Base-by-base conservation (phyloP, 148 eudicot genomes). In the Diospyros lotus region DNA sequence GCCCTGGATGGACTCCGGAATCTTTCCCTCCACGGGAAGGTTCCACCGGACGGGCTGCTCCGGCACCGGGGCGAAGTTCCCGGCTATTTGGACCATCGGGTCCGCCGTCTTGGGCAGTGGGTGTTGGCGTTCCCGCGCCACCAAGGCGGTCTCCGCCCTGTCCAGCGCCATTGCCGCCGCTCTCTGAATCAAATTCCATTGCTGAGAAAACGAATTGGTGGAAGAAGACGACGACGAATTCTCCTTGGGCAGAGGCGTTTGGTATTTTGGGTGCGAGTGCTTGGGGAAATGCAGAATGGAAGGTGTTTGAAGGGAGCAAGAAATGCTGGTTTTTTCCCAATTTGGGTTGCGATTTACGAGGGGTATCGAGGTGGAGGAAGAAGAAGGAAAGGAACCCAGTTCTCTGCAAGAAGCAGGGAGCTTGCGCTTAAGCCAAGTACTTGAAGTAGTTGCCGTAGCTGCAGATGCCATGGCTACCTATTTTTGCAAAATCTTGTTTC, bases 1-100 rank as follows among this genome's bases (percentile, higher is more conserved):
- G 0, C 93, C 93, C 4, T 81, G 52, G 17, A 89, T 73, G 58
- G 79, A 79, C 0, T 77, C 83, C 13, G 93, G 93, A 17, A 89
- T 84, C 13, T 73, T 69, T 0, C 93, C 93, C 38, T 76, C 44
- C 1, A 89, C 85, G 0, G 84, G 85, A 4, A 87, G 86, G 61
- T 73, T 64, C 2, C 65, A 73, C 6, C 58, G 51, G 3, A 81
- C 86, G 3, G 84, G 78, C 0, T 81, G 85, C 18, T 89, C 93
- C 43, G 91, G 89, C 4, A 89, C 93, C 1, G 93, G 93, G 14
- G 93, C 80, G 64, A 89, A 89, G 64, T 89, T 89, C 0, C 91
- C 93, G 53, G 91, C 73, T 4, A 89, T 84, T 62, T 89, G 93
- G 8, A 89, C 86, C 0, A 54, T 4, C 0, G 89, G 93, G 86